Base-by-base conservation (phyloP, 805 yeast genomes). In the Lipomyces sp. region DNA sequence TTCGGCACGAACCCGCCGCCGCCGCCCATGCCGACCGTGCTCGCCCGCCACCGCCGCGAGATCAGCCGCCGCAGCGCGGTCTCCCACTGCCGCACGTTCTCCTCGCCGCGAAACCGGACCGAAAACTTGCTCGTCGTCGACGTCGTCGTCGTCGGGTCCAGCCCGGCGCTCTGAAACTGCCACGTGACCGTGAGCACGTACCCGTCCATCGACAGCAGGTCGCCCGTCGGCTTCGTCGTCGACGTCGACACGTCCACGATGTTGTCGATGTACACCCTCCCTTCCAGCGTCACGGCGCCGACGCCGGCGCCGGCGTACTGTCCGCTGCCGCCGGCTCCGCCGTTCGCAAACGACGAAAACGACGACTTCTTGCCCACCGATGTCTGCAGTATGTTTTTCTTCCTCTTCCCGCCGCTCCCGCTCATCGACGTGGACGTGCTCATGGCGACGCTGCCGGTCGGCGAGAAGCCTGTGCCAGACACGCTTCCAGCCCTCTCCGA, bases 81-180 rank as follows among this genome's bases (percentile, higher is more conserved):
- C 41, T 69, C 87, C 98, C 98, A 93, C 66, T 84, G 91, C 51
- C 76, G 77, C 57, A 95, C 75, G 16, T 76, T 74, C 66, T 93
- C 98, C 62, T 90, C 97, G 45, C 84, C 84, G 54, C 84, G 78
- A 68, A 88, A 88, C 49, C 86, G 77, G 64, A 93, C 75, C 16
- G 88, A 79, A 61, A 93, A 89, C 18, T 86, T 81, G 13, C 96
- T 96, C 26, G 86, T 82, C 58, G 89, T 97, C 61, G 81, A 82
- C 33, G 10, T 14, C 36, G 40, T 82, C 58, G 90, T 97, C 61
- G 81, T 82, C 33, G 14, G 26, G 29, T 35, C 34, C 1, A 29
- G 34, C 7, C 45, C 24, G 45, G 83, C 81, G 7, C 53, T 18
- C 16, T 50, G 57, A 26, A 47, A 42, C n/a, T 43, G 32, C 58